Base-by-base conservation (phyloP, 345 rosid species). In the Eucalyptus camaldulensis region DNA sequence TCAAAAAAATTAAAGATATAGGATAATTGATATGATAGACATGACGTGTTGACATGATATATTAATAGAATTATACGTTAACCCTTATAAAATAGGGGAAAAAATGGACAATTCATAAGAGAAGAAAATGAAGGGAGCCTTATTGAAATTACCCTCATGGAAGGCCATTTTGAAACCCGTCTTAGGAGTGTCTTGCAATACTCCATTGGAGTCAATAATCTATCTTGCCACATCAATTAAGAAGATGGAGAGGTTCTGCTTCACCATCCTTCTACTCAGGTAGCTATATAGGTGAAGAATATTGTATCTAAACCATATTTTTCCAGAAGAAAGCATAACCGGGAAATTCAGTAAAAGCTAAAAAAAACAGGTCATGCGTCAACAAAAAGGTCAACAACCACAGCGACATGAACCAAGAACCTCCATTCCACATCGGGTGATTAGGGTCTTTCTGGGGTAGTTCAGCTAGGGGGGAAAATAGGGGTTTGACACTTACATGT, bases 51-150 rank as follows among this genome's bases (percentile, higher is more conserved):
- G 15, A 60, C 16, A 27, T 60, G 31, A 27, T 60, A 27, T 3
- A 60, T 60, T 27, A 27, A 6, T 27, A 27, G 8, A 27, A 12
- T 0, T 12, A 27, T 13, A 60, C 13, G 3, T 27, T 60, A 60
- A 0, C 0, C 15, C 16, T 60, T 27, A 13, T 60, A 60, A 27
- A 27, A 60, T 60, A 33, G 4, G 2, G 1, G 1, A 60, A 60
- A 60, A 29, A 60, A 27, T 27, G 16, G 69, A 60, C 31, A 12
- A 27, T 60, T 13, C 69, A 27, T 27, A 27, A 5, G 33, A 6
- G 8, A 60, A 27, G 6, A 9, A 45, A 53, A 60, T 60, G 31
- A 60, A 60, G 31, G 69, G 69, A 27, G 31, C 33, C 15, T 60
- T 12, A 12, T 27, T 60, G 69, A 60, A 27, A 27, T 60, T 60